Evolutionary conservation across 345 rosid species (phyloP), one percentile per base, ranked within the genome.

Genomic region (Pistacia integerrima): DNA sequence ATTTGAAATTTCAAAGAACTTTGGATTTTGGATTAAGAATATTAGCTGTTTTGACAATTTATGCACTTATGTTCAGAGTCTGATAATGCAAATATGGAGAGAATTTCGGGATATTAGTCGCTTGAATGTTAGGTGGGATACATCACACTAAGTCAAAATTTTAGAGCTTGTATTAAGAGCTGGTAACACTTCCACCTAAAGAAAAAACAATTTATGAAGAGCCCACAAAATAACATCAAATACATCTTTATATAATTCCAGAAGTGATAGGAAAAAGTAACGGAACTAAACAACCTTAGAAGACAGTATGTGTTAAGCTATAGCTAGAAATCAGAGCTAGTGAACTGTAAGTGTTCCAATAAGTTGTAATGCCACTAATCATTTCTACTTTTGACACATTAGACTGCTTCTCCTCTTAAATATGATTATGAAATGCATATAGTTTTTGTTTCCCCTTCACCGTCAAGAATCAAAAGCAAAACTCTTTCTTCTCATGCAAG

Each of bases 401-500:
- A 74, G 64, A 64, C 20, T 74, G 69, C 61, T 63, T 69, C 28
- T 41, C 61, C 35, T 62, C 61, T 51, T 35, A 35, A 9, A 17
- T 2, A 54, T 74, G 38, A 52, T 35, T 63, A 38, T 30, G 11
- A 12, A 20, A 73, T 63, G 13, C 35, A 30, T 30, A 3, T 25
- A 7, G 8, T 17, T 68, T 69, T 17, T 8, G n/a, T 20, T 41
- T 5, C 16, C n/a, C 22, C 5, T 6, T 12, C 44, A 56, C 51
- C 30, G n/a, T 30, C 30, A 5, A 56, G 20, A 55, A 70, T 35
- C 4, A 11, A 57, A 9, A 18, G 25, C 20, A 18, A 44, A 72
- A 72, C 11, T 72, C 71, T 79, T 52, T 61, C n/a, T 76, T 78
- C 74, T 70, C 17, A 65, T 56, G 67, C 76, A 30, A 18, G 46